Evolutionary conservation across 371 early-diverging fungal species (phyloP), one percentile per base, ranked within the genome.

Genomic region (Capillidium rhysosporum): DNA sequence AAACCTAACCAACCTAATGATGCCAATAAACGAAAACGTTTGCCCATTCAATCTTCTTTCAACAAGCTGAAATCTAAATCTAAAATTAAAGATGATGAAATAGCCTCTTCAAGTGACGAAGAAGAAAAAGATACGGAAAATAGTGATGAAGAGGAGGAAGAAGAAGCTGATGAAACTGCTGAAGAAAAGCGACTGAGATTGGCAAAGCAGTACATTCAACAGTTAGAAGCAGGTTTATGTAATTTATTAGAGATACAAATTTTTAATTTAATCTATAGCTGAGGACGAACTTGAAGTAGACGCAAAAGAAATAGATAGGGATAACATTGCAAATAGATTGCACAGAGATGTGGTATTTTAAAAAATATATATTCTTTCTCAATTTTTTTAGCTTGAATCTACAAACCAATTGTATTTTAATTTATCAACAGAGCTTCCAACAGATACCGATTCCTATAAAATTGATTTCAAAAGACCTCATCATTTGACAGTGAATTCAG

Each of bases 171-270:
- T 26, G 93, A 95, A 65, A 85, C 89, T 0, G 80, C 90, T 0
- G 88, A 92, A 0, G 87, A 92, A 60, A 92, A 92, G 61, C 77
- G 93, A 49, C 69, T 92, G 54, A 72, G 94, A 45, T 69, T 94
- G 55, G 93, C 94, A 26, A 91, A 92, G 69, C 72, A 76, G 44
- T 96, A 96, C 62, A 69, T 96, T 25, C 70, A 73, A 34, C 78
- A 75, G 45, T 73, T 96, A 28, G 67, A 82, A 59, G 71, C 25
- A 21, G 23, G 28, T 23, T 30, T 31, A 23, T 16, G 24, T 52
- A 20, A 30, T 16, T 24, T 54, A 30, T 30, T 18, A 29, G 29
- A n/a, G 10, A 1, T 29, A 28, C 10, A 31, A 1, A 12, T 31
- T 7, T 46, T 53, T 47, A 20, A 26, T 5, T 43, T 34, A 10